phyloP scores from a whole-genome alignment of 495 filamentous ascomycete species.

The Xanthoparmelia taractica region DNA sequence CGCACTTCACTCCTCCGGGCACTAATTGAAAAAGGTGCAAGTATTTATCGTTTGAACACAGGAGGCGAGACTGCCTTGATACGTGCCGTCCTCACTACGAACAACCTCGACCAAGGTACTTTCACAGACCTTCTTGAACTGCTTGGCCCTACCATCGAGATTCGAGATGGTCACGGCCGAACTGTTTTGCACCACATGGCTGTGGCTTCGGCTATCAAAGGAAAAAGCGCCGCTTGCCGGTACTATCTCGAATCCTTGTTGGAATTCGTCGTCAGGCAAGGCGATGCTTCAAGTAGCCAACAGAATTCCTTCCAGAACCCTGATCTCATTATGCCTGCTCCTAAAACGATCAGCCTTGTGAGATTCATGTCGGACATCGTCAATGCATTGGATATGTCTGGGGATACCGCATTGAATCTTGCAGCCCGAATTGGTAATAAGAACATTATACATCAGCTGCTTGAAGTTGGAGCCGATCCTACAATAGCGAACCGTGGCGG shows the following conservation, averaged over 20 bases:
- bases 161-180: constrained; percentile 77
- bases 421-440: constrained; percentile 84
- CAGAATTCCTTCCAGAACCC: constrained; percentile 31
- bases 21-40: constrained; percentile 74
- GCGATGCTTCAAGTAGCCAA: constrained; percentile 57
- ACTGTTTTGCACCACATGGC: constrained; percentile 96
- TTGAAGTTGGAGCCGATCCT: constrained; percentile 88
- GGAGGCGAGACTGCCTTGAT: constrained; percentile 88
- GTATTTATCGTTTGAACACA: constrained; percentile 76
- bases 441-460: constrained; percentile 82
- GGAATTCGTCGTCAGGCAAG: constrained; percentile 85
- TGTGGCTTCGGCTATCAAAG: constrained; percentile 86
- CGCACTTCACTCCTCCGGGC: constrained; percentile 70
- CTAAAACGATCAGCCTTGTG: constrained; percentile 67
- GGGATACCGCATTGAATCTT: constrained; percentile 90
- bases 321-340: constrained; percentile 26
- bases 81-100: constrained; percentile 78
- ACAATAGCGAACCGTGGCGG: constrained; percentile 83
- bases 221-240: constrained; percentile 70
- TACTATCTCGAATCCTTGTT: constrained; percentile 91
- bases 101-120: constrained; percentile 76
- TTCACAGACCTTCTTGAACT: constrained; percentile 81
- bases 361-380: constrained; percentile 95
- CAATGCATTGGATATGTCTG: constrained; percentile 82
- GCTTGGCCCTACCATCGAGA: constrained; percentile 81